These are phyloP conservation scores for Xylaria acuta DNA, from an alignment of 495 filamentous ascomycete genomes.

Conservation along the genomic window DNA sequence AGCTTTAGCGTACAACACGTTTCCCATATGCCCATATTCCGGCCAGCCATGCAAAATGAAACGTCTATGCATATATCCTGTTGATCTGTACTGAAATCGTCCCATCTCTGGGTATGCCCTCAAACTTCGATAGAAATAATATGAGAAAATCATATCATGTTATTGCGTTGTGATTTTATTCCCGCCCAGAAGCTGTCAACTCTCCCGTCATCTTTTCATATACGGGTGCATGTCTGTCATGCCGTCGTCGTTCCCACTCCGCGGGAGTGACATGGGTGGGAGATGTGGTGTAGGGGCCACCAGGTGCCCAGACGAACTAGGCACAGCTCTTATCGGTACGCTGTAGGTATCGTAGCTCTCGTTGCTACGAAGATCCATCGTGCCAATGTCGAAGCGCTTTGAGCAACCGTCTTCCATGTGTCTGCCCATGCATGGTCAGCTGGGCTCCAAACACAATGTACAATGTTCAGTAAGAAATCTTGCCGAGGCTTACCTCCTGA, in stretches of 20 bases:
- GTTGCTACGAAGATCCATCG: constrained; percentile 48
- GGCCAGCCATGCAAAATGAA: constrained; percentile 17
- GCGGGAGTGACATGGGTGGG: constrained; percentile 52
- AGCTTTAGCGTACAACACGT: constrained; percentile 16
- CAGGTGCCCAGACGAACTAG: constrained; percentile 38
- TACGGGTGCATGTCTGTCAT: constrained; percentile 46
- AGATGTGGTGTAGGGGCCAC: constrained; percentile 39
- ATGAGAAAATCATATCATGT: background rate
- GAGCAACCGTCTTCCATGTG: constrained; percentile 83
- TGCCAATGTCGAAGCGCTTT: constrained; percentile 68
- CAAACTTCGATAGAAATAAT: background rate
- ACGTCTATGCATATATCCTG: constrained; percentile 7
- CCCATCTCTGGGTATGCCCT: constrained; percentile 13
- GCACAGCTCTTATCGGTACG: constrained; percentile 35
- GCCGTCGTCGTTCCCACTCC: constrained; percentile 42
- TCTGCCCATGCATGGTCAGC: constrained; percentile 50
- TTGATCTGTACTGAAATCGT: background rate
- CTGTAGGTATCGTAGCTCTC: constrained; percentile 47
- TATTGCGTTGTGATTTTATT: constrained; percentile 10
- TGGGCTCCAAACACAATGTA: background rate
- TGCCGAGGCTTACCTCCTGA: constrained; percentile 66
- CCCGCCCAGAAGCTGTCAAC: background rate
- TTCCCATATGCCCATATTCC: constrained; percentile 18
- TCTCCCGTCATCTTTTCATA: constrained; percentile 41
- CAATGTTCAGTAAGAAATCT: background rate